A percentile compares a stretch with the other conserved stretches of the same genome.
These are phyloP conservation scores for Cercospora nicotianae DNA, from an alignment of 2,329 filamentous ascomycete genomes.

Conservation along the genomic window DNA sequence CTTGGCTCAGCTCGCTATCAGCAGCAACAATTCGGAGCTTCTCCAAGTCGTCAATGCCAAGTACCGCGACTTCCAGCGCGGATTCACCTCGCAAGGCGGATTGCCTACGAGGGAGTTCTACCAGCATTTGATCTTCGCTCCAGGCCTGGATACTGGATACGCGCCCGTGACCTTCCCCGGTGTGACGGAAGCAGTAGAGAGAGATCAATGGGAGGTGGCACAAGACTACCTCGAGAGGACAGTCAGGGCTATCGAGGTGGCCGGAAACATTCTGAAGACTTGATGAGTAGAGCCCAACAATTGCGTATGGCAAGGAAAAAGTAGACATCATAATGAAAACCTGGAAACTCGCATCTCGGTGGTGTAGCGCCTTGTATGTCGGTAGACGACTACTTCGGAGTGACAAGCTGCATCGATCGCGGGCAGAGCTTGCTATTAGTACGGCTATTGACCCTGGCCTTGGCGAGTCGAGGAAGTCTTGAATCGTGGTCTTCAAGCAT, in stretches of 20 bases:
- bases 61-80: conserved; percentile 48
- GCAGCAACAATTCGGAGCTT: conserved; percentile 32
- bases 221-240: neutral
- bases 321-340: neutral
- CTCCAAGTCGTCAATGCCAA: conserved; percentile 47
- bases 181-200: conserved; percentile 53
- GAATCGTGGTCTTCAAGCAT: neutral
- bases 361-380: neutral
- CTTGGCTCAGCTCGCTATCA: conserved; percentile 18
- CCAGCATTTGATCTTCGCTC: conserved; percentile 50
- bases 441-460: neutral
- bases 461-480: neutral
- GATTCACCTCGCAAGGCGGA: conserved; percentile 50
- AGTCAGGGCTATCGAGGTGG: conserved; percentile 21
- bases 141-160: conserved; percentile 58
- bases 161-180: conserved; percentile 66
- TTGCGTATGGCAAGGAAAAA: neutral
- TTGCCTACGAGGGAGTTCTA: conserved; percentile 48
- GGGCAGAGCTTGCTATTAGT: neutral
- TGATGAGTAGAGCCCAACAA: conserved; percentile 3
- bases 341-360: neutral
- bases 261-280: conserved; percentile 26
- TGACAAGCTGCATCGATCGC: neutral
- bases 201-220: conserved; percentile 1
- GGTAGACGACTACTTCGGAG: neutral